phyloP scores from a whole-genome alignment of 2,329 filamentous ascomycete genomes.

The Phoma sp. region DNA sequence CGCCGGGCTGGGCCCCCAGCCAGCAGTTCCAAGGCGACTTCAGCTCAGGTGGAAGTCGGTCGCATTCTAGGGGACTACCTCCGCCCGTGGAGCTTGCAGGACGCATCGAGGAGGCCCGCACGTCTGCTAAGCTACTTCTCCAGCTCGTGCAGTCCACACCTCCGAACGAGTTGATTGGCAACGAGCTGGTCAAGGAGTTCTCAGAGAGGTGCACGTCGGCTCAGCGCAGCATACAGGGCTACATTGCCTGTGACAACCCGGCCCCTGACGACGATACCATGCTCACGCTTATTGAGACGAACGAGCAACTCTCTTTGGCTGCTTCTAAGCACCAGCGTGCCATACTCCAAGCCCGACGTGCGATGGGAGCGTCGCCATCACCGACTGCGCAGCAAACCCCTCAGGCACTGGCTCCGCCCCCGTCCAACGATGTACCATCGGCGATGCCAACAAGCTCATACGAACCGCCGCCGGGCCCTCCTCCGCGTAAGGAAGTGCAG shows the following conservation, averaged over 20 bases:
- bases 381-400: conserved; percentile 25
- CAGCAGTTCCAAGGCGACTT: conserved; percentile 31
- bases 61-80: conserved; percentile 56
- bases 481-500: conserved; percentile 19
- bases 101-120: conserved; percentile 86
- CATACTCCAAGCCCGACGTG: conserved; percentile 64
- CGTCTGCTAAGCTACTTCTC: conserved; percentile 87
- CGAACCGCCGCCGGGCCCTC: conserved; percentile 12
- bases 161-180: conserved; percentile 72
- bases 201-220: conserved; percentile 83
- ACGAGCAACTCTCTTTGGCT: conserved; percentile 84
- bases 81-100: conserved; percentile 77
- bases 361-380: conserved; percentile 38
- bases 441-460: conserved; percentile 24
- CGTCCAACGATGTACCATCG: conserved; percentile 16
- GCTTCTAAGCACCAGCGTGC: conserved; percentile 85
- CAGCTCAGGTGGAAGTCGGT: conserved; percentile 24
- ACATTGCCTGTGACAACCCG: conserved; percentile 81
- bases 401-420: neutral
- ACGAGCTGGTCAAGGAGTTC: conserved; percentile 94
- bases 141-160: conserved; percentile 90
- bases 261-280: conserved; percentile 91
- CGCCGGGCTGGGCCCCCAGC: conserved; percentile 48
- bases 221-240: conserved; percentile 79
- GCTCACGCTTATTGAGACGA: conserved; percentile 90